Percentiles rank a stretch among this genome's conserved stretches.
phyloP scores from a whole-genome alignment of 176 grass and related monocot genomes.

The Oryza officinalis region DNA sequence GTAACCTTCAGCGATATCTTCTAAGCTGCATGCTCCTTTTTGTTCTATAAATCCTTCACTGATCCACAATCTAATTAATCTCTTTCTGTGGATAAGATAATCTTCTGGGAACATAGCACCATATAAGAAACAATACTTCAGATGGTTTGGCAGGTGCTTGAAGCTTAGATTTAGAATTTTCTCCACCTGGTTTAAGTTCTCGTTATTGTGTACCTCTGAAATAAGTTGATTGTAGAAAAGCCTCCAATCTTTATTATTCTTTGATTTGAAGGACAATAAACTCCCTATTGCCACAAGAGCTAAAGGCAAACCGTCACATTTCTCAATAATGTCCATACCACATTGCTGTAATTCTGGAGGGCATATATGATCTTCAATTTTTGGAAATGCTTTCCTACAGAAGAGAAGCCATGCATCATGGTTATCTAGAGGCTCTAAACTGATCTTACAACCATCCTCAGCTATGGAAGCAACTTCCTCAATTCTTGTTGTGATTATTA shows the following conservation, averaged over 20 bases:
- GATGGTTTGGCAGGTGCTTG: constrained; percentile 39
- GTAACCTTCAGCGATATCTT: constrained; percentile 58
- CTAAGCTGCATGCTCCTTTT: constrained; percentile 41
- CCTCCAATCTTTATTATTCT: constrained; percentile 30
- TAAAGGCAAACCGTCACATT: constrained; percentile 53
- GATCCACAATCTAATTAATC: constrained; percentile 49
- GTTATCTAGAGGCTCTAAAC: constrained; percentile 18
- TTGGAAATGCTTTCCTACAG: constrained; percentile 42
- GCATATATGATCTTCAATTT: constrained; percentile 14
- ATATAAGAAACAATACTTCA: constrained; percentile 66
- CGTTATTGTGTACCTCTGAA: constrained; percentile 49
- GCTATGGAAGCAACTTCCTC: constrained; percentile 42
- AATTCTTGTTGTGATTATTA: constrained; percentile 38
- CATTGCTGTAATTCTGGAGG: constrained; percentile 12
- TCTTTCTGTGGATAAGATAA: constrained; percentile 22
- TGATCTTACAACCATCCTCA: constrained; percentile 18
- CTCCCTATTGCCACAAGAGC: constrained; percentile 55
- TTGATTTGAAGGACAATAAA: background rate
- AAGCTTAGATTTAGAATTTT: constrained; percentile 60
- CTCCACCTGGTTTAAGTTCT: constrained; percentile 22
- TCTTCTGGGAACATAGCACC: constrained; percentile 62
- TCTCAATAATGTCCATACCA: constrained; percentile 35
- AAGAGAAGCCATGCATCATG: constrained; percentile 43
- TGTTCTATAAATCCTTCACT: constrained; percentile 56
- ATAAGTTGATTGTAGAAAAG: constrained; percentile 36